A percentile compares a stretch with the other conserved stretches of the same genome.
Conservation (phyloP, 2,329 filamentous ascomycete species). For the Biscogniauxia mediterranea region DNA sequence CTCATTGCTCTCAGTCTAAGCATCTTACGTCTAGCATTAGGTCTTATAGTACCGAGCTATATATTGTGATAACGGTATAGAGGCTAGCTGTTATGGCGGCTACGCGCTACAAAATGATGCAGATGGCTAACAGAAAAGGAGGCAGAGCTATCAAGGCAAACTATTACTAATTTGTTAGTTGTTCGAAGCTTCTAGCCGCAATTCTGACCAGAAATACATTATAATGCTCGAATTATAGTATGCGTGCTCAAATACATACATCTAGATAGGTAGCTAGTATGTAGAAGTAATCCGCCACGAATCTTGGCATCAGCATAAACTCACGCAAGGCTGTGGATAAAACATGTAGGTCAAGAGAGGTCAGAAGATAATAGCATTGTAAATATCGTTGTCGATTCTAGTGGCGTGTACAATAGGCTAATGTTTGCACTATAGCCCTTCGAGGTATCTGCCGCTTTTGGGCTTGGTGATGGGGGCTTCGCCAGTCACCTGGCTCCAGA, state of each 20-base stretch:
- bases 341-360: not conserved
- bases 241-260: not conserved
- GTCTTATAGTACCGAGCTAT: not conserved
- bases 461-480: slow-evolving; percentile 7
- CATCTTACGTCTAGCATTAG: not conserved
- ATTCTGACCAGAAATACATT: not conserved
- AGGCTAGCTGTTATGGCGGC: not conserved
- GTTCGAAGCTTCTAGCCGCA: too few relatives aligned
- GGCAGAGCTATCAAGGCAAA: not conserved
- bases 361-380: not conserved
- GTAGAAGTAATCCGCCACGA: not conserved
- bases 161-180: too few relatives aligned
- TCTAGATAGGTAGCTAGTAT: not conserved
- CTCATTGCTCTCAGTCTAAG: not conserved
- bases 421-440: not conserved
- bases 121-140: not conserved
- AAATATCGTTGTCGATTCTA: not conserved
- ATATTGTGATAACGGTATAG: not conserved
- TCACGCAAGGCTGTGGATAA: not conserved
- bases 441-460: not conserved
- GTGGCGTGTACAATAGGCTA: not conserved
- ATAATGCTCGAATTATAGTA: not conserved
- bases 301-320: not conserved
- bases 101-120: too few relatives aligned
- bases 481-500: slow-evolving; percentile 13